Conservation (phyloP, 495 filamentous ascomycete species). For the Penicillium cataractarum region DNA sequence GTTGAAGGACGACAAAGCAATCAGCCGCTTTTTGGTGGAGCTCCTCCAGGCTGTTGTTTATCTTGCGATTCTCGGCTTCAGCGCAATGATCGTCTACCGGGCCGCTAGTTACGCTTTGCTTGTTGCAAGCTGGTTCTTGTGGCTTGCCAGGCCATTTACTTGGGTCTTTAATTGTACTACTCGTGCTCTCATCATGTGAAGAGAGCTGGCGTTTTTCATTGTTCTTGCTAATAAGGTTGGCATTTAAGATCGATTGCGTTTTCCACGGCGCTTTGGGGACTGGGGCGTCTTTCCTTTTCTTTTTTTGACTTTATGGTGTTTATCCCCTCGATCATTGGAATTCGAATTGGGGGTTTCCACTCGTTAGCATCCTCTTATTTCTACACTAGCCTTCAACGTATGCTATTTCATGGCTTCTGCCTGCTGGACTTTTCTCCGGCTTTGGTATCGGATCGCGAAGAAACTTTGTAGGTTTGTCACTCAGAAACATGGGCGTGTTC, state of each 20-base stretch:
- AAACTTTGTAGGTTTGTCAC: too few relatives aligned
- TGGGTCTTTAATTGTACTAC: slow-evolving; percentile 39
- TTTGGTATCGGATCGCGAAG: not conserved
- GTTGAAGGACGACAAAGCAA: slow-evolving; percentile 32
- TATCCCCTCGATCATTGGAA: not conserved
- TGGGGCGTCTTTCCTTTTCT: not conserved
- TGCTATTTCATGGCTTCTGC: not conserved
- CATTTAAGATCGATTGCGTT: not conserved
- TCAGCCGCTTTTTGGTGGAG: slow-evolving; percentile 37
- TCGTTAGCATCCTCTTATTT: not conserved
- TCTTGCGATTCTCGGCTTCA: slow-evolving; percentile 40
- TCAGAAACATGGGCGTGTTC: too few relatives aligned
- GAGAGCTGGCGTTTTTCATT: not conserved
- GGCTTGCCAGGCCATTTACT: slow-evolving; percentile 46
- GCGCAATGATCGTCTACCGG: slow-evolving; percentile 37
- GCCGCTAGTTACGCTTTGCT: slow-evolving; percentile 40
- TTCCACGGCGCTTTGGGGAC: not conserved
- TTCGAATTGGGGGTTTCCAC: not conserved
- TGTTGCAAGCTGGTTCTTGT: slow-evolving; percentile 46
- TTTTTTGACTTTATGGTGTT: not conserved
- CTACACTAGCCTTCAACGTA: not conserved
- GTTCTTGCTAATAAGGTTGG: not conserved
- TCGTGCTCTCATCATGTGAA: slow-evolving; percentile 27
- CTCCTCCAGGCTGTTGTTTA: slow-evolving; percentile 44
- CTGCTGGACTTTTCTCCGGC: not conserved